Evolutionary conservation across 2,329 filamentous ascomycete genomes (phyloP).

Genomic region (Talaromyces sp.): DNA sequence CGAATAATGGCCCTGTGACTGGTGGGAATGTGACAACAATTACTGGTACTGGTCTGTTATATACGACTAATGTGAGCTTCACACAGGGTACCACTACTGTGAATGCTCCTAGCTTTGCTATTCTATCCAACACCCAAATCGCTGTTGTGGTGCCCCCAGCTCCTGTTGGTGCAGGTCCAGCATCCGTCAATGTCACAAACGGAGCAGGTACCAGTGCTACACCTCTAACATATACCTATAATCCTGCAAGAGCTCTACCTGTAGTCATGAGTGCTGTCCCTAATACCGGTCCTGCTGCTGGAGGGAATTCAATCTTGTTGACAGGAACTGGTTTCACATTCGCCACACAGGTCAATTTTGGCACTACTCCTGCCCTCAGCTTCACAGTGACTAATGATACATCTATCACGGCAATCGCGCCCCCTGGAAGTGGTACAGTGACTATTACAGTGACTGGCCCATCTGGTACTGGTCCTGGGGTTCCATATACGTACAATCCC

Average conservation of each 20-base stretch:
- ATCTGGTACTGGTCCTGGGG: background rate
- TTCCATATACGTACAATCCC: slow-evolving; percentile 3
- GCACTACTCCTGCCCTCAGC: background rate
- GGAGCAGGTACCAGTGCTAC: slow-evolving; percentile 4
- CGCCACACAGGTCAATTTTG: background rate
- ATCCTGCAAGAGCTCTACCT: background rate
- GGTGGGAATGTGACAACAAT: slow-evolving; percentile 6
- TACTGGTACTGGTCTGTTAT: slow-evolving; percentile 3
- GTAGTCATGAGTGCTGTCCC: background rate
- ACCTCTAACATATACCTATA: slow-evolving; percentile 7
- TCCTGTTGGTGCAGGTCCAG: background rate
- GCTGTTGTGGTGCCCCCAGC: slow-evolving; percentile 1
- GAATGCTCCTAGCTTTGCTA: background rate
- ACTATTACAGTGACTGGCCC: background rate
- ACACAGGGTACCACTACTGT: slow-evolving; percentile 2
- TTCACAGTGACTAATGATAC: background rate
- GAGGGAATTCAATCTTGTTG: background rate
- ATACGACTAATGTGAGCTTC: background rate
- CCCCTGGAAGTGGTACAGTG: slow-evolving; percentile 1
- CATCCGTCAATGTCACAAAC: background rate
- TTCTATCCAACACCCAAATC: background rate
- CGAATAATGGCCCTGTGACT: background rate
- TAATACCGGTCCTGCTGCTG: slow-evolving; percentile 1
- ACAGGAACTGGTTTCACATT: slow-evolving; percentile 6
- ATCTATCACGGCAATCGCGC: background rate